Base-by-base conservation (phyloP, 805 yeast genomes). In the Yarrowia hollandica region DNA sequence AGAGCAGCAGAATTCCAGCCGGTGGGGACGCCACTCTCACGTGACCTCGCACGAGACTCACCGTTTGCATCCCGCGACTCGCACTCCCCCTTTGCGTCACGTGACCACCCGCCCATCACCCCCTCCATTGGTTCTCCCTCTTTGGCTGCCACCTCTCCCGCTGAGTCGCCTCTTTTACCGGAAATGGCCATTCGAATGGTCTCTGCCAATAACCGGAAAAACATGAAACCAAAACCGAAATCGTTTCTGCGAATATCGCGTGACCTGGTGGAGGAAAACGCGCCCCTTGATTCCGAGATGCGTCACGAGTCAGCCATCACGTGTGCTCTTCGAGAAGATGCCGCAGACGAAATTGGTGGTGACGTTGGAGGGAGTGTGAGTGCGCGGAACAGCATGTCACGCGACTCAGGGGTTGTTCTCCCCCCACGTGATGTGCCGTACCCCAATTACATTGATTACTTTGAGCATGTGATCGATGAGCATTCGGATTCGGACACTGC, bases 221-320 rank as follows among this genome's bases (percentile, higher is more conserved):
- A 65, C 10, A 56, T 65, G 55, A 58, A 59, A 38, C 69, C 68
- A 9, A 65, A 62, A 38, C 62, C 42, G 22, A 65, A 64, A 37
- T 59, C 58, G 42, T 63, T 66, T 22, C 37, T 66, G 58, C 62
- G 69, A 12, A 62, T 66, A 5, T 62, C 69, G 9, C 50, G 61
- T 19, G 67, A 66, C 5, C 56, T 66, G 23, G 64, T 61, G 37
- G 67, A 64, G 10, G 69, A 66, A 38, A 7, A 30, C 50, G 46
- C 66, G 4, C 69, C 69, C 2, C 22, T 66, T 16, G 69, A 65
- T 19, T 62, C 56, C 26, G 69, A 66, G 48, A 60, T 66, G 59
- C 60, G 60, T 26, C 61, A 60, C 7, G 69, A 66, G 60, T 65
- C 67, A 5, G 67, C 62, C n/a, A 44, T 66, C 18, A 65, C 69